A percentile compares a stretch with the other conserved stretches of the same genome.
phyloP scores from a whole-genome alignment of 768 basidiomycete genomes.

The Trametes punicea region DNA sequence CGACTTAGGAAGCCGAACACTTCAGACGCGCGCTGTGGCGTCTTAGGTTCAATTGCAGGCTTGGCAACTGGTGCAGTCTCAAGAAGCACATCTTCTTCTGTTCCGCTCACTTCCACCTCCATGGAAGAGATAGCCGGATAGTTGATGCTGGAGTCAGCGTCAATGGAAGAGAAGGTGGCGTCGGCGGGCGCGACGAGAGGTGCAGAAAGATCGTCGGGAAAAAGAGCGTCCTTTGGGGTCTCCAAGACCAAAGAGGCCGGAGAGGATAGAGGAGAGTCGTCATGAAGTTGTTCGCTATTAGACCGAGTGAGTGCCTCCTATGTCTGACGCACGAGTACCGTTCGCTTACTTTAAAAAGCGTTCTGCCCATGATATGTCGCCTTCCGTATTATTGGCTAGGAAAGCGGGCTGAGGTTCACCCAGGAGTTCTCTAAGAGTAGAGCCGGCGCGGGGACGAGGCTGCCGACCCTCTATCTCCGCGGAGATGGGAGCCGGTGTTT shows the following conservation, averaged over 20 bases:
- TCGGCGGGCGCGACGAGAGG: conserved; percentile 27
- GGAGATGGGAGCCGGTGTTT: conserved; percentile 29
- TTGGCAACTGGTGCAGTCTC: conserved; percentile 26
- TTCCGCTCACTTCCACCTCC: conserved; percentile 67
- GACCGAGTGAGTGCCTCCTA: neutral
- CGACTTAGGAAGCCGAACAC: conserved; percentile 69
- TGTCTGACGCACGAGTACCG: neutral
- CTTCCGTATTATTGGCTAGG: conserved; percentile 44
- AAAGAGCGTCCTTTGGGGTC: conserved; percentile 49
- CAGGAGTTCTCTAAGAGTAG: conserved; percentile 71
- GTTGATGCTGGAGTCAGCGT: conserved; percentile 32
- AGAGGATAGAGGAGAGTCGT: conserved; percentile 35
- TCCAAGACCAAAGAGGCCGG: conserved; percentile 47
- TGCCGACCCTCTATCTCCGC: conserved; percentile 38
- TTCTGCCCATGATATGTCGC: conserved; percentile 86
- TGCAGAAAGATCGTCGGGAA: conserved; percentile 29
- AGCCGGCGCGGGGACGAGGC: conserved; percentile 60
- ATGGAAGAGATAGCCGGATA: conserved; percentile 63
- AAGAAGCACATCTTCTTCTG: conserved; percentile 25
- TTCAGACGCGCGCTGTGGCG: conserved; percentile 68
- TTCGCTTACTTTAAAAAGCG: conserved; percentile 57
- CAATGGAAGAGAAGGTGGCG: conserved; percentile 42
- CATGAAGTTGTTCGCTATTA: conserved; percentile 27
- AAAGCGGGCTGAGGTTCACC: conserved; percentile 43
- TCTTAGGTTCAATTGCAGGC: conserved; percentile 33